Conservation (phyloP, 148 eudicot genomes). For the Rhododendron williamsianum region DNA sequence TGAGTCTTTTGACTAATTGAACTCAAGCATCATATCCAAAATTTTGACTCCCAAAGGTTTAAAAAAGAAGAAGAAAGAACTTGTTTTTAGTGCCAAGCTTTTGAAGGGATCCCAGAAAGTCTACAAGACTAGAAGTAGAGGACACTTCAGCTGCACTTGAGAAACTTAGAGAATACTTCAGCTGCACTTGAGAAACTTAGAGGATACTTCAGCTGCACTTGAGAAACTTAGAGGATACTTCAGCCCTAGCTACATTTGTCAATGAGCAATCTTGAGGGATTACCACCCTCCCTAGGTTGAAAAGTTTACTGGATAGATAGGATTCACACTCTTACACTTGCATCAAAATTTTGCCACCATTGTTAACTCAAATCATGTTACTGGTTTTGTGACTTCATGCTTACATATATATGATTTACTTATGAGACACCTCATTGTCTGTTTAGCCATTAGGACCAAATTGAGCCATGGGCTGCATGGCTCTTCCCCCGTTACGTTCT, state of each 20-base stretch:
- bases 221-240: background rate
- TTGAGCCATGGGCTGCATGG: background rate
- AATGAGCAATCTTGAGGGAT: background rate
- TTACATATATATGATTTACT: background rate
- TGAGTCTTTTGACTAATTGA: background rate
- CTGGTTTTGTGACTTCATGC: background rate
- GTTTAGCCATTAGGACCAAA: background rate
- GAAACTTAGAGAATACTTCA: background rate
- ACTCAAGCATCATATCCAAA: background rate
- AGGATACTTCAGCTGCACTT: background rate
- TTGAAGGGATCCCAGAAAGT: background rate
- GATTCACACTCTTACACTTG: background rate
- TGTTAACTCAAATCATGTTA: background rate
- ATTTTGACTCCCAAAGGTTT: background rate
- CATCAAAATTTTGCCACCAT: background rate
- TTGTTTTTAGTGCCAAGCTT: background rate
- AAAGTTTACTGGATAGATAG: background rate
- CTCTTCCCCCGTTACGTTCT: background rate
- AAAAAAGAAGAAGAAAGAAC: too few relatives aligned
- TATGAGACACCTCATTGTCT: background rate
- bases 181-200: background rate
- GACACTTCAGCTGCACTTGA: background rate
- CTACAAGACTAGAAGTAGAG: background rate
- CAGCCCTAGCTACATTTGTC: background rate
- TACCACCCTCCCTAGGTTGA: background rate